A percentile compares a stretch with the other conserved stretches of the same genome.
Conservation (phyloP, 2,329 filamentous ascomycete genomes). For the Corynespora cassiicola region DNA sequence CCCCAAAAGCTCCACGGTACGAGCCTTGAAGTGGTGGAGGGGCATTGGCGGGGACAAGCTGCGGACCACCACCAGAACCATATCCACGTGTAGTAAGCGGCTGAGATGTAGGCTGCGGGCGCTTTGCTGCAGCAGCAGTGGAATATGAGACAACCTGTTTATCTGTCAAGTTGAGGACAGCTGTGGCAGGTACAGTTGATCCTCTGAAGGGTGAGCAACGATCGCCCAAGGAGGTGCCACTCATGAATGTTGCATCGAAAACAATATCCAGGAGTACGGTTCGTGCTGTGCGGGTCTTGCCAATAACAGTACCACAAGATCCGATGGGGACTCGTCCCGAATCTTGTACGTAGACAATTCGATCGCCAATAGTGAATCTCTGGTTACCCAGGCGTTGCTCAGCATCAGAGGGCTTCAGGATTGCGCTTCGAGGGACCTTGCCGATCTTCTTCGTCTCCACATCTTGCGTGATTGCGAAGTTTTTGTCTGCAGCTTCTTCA, state of each 20-base stretch:
- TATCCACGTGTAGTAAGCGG: conserved; percentile 62
- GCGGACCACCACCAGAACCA: conserved; percentile 64
- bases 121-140: conserved; percentile 63
- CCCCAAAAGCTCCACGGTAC: conserved; percentile 63
- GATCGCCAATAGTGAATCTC: conserved; percentile 82
- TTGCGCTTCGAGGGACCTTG: conserved; percentile 82
- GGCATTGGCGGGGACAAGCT: conserved; percentile 63
- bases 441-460: conserved; percentile 72
- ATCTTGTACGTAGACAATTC: conserved; percentile 90
- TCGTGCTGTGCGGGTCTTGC: conserved; percentile 86
- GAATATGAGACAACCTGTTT: conserved; percentile 78
- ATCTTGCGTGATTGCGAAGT: conserved; percentile 37
- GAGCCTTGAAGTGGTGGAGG: conserved; percentile 66
- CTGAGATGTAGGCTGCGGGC: conserved; percentile 54
- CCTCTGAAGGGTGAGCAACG: conserved; percentile 93
- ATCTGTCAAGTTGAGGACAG: conserved; percentile 85
- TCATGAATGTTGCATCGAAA: conserved; percentile 96
- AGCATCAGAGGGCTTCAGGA: conserved; percentile 94
- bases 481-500: conserved; percentile 73
- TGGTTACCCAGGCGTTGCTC: conserved; percentile 90
- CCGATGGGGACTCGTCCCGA: conserved; percentile 95
- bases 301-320: conserved; percentile 90
- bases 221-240: conserved; percentile 87
- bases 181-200: conserved; percentile 86
- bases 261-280: conserved; percentile 87